A percentile compares a stretch with the other conserved stretches of the same genome.
Conservation (phyloP, 1,284 basidiomycete genomes). For the Malassezia pachydermatis region DNA sequence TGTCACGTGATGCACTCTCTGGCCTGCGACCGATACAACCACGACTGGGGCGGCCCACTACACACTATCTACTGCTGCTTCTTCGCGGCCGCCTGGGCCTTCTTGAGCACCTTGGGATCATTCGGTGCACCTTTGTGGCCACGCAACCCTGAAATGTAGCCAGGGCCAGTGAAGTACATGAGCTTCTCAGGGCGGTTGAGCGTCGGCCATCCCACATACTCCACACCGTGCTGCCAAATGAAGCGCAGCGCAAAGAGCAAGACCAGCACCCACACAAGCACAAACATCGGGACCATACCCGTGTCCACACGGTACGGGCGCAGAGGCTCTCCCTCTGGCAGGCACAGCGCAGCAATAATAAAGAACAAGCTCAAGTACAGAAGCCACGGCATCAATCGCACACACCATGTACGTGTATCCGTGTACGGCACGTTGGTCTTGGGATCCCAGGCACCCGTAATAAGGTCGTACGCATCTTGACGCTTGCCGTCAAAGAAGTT, state of each 20-base stretch:
- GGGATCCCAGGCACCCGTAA: slow-evolving; percentile 75
- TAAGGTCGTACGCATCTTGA: slow-evolving; percentile 62
- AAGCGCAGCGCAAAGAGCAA: slow-evolving; percentile 23
- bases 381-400: slow-evolving; percentile 74
- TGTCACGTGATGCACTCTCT: slow-evolving; percentile 13
- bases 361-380: slow-evolving; percentile 65
- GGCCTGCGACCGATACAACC: no score
- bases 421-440: slow-evolving; percentile 60
- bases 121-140: slow-evolving; percentile 21
- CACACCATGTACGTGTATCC: slow-evolving; percentile 67
- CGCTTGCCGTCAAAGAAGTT: slow-evolving; percentile 92
- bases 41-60: neutral
- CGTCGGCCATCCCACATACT: slow-evolving; percentile 45
- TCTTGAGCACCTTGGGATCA: slow-evolving; percentile 1
- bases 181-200: slow-evolving; percentile 37
- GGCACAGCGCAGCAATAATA: slow-evolving; percentile 52
- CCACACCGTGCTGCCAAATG: slow-evolving; percentile 37
- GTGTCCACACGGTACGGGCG: slow-evolving; percentile 14
- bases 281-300: slow-evolving; percentile 20
- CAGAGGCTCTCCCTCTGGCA: slow-evolving; percentile 21
- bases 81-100: neutral
- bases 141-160: slow-evolving; percentile 32
- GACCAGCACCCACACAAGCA: slow-evolving; percentile 25
- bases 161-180: slow-evolving; percentile 41
- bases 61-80: slow-evolving; percentile 8